Base-by-base conservation (phyloP, 441 rosid species). In the Biscutella laevigata region DNA sequence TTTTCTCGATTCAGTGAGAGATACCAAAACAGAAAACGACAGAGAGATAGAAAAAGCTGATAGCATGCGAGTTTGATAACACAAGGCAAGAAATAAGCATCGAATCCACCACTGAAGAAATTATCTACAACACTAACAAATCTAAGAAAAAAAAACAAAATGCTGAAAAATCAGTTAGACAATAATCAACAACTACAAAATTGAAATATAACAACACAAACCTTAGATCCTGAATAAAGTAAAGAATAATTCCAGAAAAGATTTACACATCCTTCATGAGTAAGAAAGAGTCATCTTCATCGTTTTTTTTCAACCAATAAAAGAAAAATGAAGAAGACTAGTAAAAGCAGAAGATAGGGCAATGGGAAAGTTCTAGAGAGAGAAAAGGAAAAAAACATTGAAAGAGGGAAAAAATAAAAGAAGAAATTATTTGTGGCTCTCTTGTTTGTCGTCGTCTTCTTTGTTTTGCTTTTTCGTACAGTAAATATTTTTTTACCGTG, bases 11-110 rank as follows among this genome's bases (percentile, higher is more conserved):
- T 59, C 63, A 53, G 50, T 45, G 48, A 29, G 52, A 37, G 30
- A 61, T 44, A 63, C 26, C 67, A 38, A 57, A 55, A 47, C 48
- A 38, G 35, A 58, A 52, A 57, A 34, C 38, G 53, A 40, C 68
- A 48, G 50, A 36, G 41, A 40, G 13, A 52, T n/a, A n/a, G n/a
- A n/a, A 38, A 35, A 17, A 47, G 27, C 14, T 38, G 49, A 35
- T 17, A 27, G 44, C 63, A 64, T 37, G 64, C 40, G 30, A 52
- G 33, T 37, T 3, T 40, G 43, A 58, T 29, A 37, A 12, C 52
- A 12, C n/a, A n/a, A n/a, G n/a, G n/a, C n/a, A n/a, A n/a, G n/a
- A n/a, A n/a, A n/a, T n/a, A n/a, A n/a, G n/a, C n/a, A n/a, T n/a
- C 5, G 21, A 19, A 14, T 10, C 16, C 28, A 55, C 61, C 19